Percentiles rank a stretch among this genome's conserved stretches.
Conservation (phyloP, 345 rosid species). For the Populus davidiana region DNA sequence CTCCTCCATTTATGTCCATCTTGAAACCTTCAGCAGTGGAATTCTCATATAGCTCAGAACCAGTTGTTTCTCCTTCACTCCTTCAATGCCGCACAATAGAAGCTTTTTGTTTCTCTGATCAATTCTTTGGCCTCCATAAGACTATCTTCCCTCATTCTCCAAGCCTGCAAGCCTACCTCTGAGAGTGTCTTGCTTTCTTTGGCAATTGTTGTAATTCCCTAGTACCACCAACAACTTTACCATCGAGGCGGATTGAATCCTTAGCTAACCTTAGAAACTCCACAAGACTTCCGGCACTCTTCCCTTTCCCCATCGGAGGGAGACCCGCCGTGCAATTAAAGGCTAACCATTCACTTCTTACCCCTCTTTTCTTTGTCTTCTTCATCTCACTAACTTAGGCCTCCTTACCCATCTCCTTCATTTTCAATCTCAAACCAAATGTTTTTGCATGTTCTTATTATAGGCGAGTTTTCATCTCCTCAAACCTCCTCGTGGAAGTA, state of each 20-base stretch:
- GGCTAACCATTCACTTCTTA: conserved; percentile 29
- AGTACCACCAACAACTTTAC: neutral
- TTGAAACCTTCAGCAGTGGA: conserved; percentile 33
- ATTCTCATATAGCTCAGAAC: conserved; percentile 32
- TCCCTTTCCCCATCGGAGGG: conserved; percentile 38
- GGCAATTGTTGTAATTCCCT: conserved; percentile 23
- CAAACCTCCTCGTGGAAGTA: conserved; percentile 11
- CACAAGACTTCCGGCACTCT: conserved; percentile 5
- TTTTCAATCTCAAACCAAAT: conserved; percentile 29
- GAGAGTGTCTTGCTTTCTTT: conserved; percentile 7
- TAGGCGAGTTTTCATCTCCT: conserved; percentile 20
- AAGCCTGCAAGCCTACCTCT: conserved; percentile 23
- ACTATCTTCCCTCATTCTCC: conserved; percentile 22
- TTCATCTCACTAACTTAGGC: conserved; percentile 22
- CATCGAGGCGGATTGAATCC: conserved; percentile 12
- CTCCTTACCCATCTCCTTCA: conserved; percentile 31
- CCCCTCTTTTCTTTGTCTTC: conserved; percentile 1
- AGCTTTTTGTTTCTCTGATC: conserved; percentile 32
- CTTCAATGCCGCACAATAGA: conserved; percentile 25
- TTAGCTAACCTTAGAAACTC: conserved; percentile 30
- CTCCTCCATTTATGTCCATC: conserved; percentile 28
- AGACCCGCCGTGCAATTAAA: conserved; percentile 44
- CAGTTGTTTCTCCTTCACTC: conserved; percentile 25
- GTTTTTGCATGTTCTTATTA: conserved; percentile 12
- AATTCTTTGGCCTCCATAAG: conserved; percentile 32